These are phyloP conservation scores for Chaetomiaceae sp. DNA, from an alignment of 2,329 filamentous ascomycete genomes.

Conservation along the genomic window DNA sequence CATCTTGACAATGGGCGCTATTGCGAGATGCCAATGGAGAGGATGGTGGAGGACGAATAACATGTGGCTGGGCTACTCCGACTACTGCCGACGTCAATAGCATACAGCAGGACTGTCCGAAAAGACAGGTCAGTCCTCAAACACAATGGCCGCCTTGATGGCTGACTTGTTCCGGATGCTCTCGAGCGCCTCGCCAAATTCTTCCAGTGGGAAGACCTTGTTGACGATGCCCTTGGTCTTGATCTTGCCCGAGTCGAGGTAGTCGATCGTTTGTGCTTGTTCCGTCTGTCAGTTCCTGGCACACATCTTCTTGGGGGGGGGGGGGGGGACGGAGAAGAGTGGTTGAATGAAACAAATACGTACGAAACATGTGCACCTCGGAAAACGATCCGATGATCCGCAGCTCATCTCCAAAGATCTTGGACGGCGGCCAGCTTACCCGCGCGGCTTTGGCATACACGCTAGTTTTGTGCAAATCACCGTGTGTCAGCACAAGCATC, in stretches of 20 bases:
- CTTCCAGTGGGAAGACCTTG: slow-evolving; percentile 68
- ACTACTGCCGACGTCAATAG: too few relatives aligned
- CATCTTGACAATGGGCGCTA: too few relatives aligned
- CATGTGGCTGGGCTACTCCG: too few relatives aligned
- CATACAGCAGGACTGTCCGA: too few relatives aligned
- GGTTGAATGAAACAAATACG: too few relatives aligned
- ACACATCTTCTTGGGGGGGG: background rate
- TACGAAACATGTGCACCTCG: slow-evolving; percentile 68
- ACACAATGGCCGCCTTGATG: slow-evolving; percentile 66
- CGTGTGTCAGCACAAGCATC: background rate
- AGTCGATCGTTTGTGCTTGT: slow-evolving; percentile 43
- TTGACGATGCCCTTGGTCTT: slow-evolving; percentile 66
- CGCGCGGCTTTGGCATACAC: slow-evolving; percentile 61
- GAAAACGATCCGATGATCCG: slow-evolving; percentile 71
- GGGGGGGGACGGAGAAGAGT: too few relatives aligned
- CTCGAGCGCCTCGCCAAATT: slow-evolving; percentile 66
- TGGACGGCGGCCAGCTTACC: slow-evolving; percentile 65
- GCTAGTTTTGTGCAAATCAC: background rate
- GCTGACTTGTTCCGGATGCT: slow-evolving; percentile 67
- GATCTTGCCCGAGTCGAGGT: slow-evolving; percentile 56
- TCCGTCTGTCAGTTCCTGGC: background rate
- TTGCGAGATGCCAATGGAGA: background rate
- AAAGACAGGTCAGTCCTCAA: slow-evolving; percentile 2
- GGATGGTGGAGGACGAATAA: too few relatives aligned
- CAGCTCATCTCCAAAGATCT: slow-evolving; percentile 66